phyloP scores from a whole-genome alignment of 768 basidiomycete species.

The Trametes punicea region DNA sequence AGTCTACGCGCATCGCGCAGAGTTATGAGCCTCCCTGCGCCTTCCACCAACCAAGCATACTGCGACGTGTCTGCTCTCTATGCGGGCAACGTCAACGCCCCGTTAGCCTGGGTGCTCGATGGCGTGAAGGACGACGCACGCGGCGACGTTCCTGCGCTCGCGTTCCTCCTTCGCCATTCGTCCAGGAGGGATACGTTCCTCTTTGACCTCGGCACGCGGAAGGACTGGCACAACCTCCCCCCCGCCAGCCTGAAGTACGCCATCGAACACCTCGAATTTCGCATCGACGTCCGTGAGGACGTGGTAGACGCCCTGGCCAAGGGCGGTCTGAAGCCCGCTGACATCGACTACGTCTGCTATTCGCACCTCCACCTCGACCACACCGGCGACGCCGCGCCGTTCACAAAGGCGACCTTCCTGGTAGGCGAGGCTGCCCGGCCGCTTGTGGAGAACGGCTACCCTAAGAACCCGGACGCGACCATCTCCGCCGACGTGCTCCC shows the following conservation, averaged over 20 bases:
- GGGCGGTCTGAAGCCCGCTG: slow-evolving; percentile 42
- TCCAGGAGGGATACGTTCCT: slow-evolving; percentile 29
- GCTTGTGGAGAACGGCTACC: slow-evolving; percentile 40
- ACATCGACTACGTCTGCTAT: slow-evolving; percentile 44
- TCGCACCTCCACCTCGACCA: slow-evolving; percentile 57
- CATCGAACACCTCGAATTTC: slow-evolving; percentile 5
- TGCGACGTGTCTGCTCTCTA: slow-evolving; percentile 55
- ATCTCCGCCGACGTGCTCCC: slow-evolving; percentile 23
- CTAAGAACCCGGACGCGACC: slow-evolving; percentile 34
- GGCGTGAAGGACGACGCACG: slow-evolving; percentile 19
- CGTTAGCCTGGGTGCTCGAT: slow-evolving; percentile 36
- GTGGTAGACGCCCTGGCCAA: slow-evolving; percentile 48
- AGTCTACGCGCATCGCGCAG: too few species aligned
- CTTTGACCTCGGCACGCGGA: slow-evolving; percentile 56
- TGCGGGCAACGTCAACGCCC: slow-evolving; percentile 42
- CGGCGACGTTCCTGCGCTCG: slow-evolving; percentile 39
- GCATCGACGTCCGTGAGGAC: slow-evolving; percentile 18
- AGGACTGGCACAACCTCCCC: slow-evolving; percentile 31
- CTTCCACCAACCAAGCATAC: slow-evolving; percentile 43
- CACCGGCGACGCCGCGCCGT: slow-evolving; percentile 45
- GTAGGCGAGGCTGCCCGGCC: slow-evolving; percentile 40
- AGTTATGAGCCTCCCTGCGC: slow-evolving; percentile 35
- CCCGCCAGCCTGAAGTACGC: not conserved
- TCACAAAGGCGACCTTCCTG: slow-evolving; percentile 45
- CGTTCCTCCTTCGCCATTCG: slow-evolving; percentile 52